Conservation (phyloP, 495 filamentous ascomycete genomes). For the Penicillium canescens region DNA sequence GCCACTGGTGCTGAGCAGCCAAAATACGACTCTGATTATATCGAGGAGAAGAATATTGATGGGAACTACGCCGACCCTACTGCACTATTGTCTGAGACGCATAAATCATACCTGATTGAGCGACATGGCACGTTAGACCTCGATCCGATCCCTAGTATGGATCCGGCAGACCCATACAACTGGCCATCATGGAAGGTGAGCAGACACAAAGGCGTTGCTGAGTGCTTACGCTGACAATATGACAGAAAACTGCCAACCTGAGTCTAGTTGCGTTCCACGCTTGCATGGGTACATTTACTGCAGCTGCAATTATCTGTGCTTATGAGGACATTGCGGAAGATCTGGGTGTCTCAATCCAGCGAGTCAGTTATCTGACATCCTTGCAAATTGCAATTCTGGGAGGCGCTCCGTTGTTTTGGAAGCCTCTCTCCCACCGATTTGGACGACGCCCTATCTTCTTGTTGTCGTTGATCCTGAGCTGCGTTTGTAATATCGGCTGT, state of each 20-base stretch:
- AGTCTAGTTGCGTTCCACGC: slow-evolving; percentile 57
- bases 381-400: slow-evolving; percentile 55
- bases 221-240: not conserved
- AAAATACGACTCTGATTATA: slow-evolving; percentile 19
- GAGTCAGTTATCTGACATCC: slow-evolving; percentile 51
- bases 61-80: slow-evolving; percentile 7
- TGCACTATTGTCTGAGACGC: slow-evolving; percentile 28
- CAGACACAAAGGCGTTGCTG: not conserved
- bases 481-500: slow-evolving; percentile 49
- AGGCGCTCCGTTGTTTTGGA: slow-evolving; percentile 53
- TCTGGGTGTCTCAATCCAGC: slow-evolving; percentile 42
- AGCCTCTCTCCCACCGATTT: slow-evolving; percentile 54
- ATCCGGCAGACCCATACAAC: slow-evolving; percentile 54
- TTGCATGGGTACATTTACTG: slow-evolving; percentile 58
- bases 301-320: slow-evolving; percentile 53
- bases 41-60: slow-evolving; percentile 27
- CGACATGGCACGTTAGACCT: slow-evolving; percentile 56
- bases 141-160: slow-evolving; percentile 51
- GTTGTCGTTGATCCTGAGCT: slow-evolving; percentile 44
- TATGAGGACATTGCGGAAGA: slow-evolving; percentile 49
- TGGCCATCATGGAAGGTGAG: slow-evolving; percentile 54
- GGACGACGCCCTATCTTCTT: slow-evolving; percentile 55
- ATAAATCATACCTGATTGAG: slow-evolving; percentile 48
- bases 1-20: not conserved
- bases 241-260: slow-evolving; percentile 53